Evolutionary conservation across 2,329 filamentous ascomycete species (phyloP), one percentile per base, ranked within the genome.

Genomic region (Ophiostoma perfectum): DNA sequence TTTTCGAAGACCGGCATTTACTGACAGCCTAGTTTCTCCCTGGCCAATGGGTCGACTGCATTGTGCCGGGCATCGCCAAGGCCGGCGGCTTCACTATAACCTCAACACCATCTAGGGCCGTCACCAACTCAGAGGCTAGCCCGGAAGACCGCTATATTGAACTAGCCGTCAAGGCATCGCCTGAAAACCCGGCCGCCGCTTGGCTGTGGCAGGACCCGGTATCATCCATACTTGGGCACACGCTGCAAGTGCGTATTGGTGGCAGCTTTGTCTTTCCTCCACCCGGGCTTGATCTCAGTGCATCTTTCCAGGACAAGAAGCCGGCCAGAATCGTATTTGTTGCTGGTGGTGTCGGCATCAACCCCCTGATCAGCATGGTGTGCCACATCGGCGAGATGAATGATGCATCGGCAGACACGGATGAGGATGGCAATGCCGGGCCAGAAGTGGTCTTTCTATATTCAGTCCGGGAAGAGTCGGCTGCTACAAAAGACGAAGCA

Each of bases 11-110:
- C 27, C 27, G 27, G 27, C 74, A 70, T 75, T 60, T 9, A 65
- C 8, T 38, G 7, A 7, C 39, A 27, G 49, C 18, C n/a, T 77
- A 90, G 83, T 96, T 95, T 78, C 82, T 88, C 5, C 87, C 93
- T 5, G 93, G 93, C 67, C 93, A 96, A 81, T 97, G 92, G 91
- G 83, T 97, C 68, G 93, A 97, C 76, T 88, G 92, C 6, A 89
- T 90, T 76, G 84, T 92, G 67, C 92, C 93, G 1, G 81, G 80
- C 49, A 79, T 91, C 62, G 74, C 83, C 60, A 87, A 89, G 75
- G 88, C 91, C 3, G 93, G 93, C 45, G 93, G 93, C 69, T 97
- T 96, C 81, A 96, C 92, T 58, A 90, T 96, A 72, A 94, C 92
- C 6, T 95, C 91, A 1, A 80, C 89, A 0, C 92, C 92, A 0